A percentile compares a stretch with the other conserved stretches of the same genome.
phyloP scores from a whole-genome alignment of 345 rosid species.

The Ceriops decandra region DNA sequence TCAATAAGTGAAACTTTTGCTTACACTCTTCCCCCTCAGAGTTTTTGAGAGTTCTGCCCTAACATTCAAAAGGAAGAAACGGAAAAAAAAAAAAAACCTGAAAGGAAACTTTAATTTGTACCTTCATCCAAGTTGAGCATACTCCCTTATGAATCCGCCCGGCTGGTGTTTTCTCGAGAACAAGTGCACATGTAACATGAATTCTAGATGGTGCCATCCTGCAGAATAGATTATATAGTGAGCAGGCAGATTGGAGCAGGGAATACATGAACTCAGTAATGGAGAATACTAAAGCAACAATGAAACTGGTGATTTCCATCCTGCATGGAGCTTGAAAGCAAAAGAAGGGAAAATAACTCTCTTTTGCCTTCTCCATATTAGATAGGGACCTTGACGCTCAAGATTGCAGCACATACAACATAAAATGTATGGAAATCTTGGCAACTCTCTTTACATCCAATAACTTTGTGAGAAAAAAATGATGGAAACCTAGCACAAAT shows the following conservation, averaged over 20 bases:
- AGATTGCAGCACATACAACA: too few relatives aligned
- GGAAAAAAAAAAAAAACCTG: neutral
- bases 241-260: neutral
- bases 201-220: constrained; percentile 67
- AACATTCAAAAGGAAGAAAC: neutral
- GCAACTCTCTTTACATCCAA: too few relatives aligned
- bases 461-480: too few relatives aligned
- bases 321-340: too few relatives aligned
- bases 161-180: constrained; percentile 73
- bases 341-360: too few relatives aligned
- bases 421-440: too few relatives aligned
- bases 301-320: too few relatives aligned
- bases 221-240: constrained; percentile 22
- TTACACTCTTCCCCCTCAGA: too few relatives aligned
- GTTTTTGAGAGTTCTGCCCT: neutral
- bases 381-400: too few relatives aligned
- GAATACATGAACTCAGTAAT: neutral
- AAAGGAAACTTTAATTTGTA: neutral
- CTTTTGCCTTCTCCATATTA: too few relatives aligned
- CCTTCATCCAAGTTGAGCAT: constrained; percentile 99
- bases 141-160: constrained; percentile 88
- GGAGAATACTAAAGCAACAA: neutral
- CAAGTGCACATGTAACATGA: constrained; percentile 94
- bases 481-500: too few relatives aligned
- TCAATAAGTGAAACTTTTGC: too few relatives aligned